A percentile compares a stretch with the other conserved stretches of the same genome.
Conservation (phyloP, 2,329 filamentous ascomycete species). For the Thielaviopsis euricoi region DNA sequence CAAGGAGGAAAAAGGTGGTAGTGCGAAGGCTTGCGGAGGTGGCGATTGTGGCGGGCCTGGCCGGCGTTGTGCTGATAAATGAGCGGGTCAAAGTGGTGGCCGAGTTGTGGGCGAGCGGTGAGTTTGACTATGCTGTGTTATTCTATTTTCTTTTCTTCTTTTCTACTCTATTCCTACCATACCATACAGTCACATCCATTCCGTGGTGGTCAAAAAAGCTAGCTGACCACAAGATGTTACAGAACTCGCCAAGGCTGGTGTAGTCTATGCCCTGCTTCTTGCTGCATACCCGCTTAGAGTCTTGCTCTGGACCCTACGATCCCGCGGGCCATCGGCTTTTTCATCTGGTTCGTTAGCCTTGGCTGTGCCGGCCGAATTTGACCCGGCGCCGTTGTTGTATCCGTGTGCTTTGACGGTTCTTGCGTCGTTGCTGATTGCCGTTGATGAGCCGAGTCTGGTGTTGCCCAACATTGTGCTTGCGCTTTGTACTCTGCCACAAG, state of each 20-base stretch:
- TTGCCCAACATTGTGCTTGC: constrained; percentile 71
- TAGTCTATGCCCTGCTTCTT: constrained; percentile 25
- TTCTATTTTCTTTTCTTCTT: too few relatives aligned
- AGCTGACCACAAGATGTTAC: constrained; percentile 4
- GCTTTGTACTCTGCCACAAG: constrained; percentile 57
- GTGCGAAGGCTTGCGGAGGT: constrained; percentile 36
- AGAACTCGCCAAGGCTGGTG: constrained; percentile 28
- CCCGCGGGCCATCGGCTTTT: constrained; percentile 21
- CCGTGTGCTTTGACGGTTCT: constrained; percentile 61
- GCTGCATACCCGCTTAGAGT: constrained; percentile 44
- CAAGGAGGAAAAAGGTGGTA: constrained; percentile 31
- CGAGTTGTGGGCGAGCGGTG: neutral
- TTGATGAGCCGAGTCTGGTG: constrained; percentile 42
- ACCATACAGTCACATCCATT: too few relatives aligned
- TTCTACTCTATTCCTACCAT: too few relatives aligned
- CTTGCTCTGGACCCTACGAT: constrained; percentile 29
- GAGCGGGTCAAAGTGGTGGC: constrained; percentile 19
- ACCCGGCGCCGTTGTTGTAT: constrained; percentile 82
- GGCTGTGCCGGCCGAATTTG: constrained; percentile 58
- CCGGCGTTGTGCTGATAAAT: constrained; percentile 31
- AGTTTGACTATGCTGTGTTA: neutral
- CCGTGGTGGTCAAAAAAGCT: neutral
- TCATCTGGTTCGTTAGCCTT: too few relatives aligned
- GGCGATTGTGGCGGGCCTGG: constrained; percentile 32
- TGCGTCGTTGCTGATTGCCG: constrained; percentile 57